A percentile compares a stretch with the other conserved stretches of the same genome.
Conservation (phyloP, 2,329 filamentous ascomycete species). For the Aspergillus thermomutatus region DNA sequence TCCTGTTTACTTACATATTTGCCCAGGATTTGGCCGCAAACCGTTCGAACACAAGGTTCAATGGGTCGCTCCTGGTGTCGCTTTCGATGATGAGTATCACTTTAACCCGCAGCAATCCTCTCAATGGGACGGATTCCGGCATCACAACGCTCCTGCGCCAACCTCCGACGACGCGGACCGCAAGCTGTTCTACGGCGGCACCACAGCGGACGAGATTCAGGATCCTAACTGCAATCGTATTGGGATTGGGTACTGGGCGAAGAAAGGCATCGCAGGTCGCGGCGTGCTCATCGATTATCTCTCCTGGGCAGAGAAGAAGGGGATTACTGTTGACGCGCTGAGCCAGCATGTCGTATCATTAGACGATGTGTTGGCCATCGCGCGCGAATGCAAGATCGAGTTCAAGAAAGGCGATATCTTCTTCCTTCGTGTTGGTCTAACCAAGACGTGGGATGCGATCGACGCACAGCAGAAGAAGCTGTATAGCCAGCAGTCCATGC, state of each 20-base stretch:
- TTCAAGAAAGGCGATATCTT: slow-evolving; percentile 39
- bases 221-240: slow-evolving; percentile 31
- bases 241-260: slow-evolving; percentile 38
- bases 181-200: slow-evolving; percentile 37
- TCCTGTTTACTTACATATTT: background rate
- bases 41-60: slow-evolving; percentile 54
- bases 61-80: slow-evolving; percentile 41
- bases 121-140: slow-evolving; percentile 54
- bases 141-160: slow-evolving; percentile 47
- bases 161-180: slow-evolving; percentile 27
- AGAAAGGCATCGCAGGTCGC: slow-evolving; percentile 38
- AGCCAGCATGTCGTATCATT: slow-evolving; percentile 32
- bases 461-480: slow-evolving; percentile 20
- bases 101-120: slow-evolving; percentile 54
- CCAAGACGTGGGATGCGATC: slow-evolving; percentile 34
- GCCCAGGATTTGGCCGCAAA: slow-evolving; percentile 49
- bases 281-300: slow-evolving; percentile 41
- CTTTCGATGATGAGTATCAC: slow-evolving; percentile 50
- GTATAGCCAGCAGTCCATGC: slow-evolving; percentile 30
- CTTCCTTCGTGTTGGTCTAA: slow-evolving; percentile 37
- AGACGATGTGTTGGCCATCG: slow-evolving; percentile 34
- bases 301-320: slow-evolving; percentile 32
- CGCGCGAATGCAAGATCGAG: slow-evolving; percentile 31
- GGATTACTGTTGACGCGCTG: slow-evolving; percentile 30
- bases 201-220: slow-evolving; percentile 33